Evolutionary conservation across 805 yeast genomes (phyloP).

Genomic region (Hanseniaspora guilliermondii): DNA sequence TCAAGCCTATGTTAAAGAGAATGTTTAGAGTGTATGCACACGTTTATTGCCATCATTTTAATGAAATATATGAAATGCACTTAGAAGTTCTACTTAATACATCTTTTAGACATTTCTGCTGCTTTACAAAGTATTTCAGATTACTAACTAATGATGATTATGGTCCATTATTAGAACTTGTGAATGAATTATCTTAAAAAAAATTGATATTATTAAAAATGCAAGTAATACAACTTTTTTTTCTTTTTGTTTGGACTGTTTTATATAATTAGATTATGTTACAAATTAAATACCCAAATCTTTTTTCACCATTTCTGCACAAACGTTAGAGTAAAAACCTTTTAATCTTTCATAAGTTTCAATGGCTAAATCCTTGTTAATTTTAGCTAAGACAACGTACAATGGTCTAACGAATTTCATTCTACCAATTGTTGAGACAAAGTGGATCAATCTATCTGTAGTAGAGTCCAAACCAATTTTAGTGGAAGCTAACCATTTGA

Average conservation of each 20-base stretch:
- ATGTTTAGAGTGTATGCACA: slow-evolving; percentile 92
- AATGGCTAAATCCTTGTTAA: slow-evolving; percentile 54
- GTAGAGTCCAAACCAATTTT: slow-evolving; percentile 35
- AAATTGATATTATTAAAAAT: not conserved
- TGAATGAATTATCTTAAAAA: slow-evolving; percentile 31
- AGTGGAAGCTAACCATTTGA: slow-evolving; percentile 49
- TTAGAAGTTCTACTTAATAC: slow-evolving; percentile 88
- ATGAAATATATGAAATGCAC: slow-evolving; percentile 84
- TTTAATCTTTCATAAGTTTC: slow-evolving; percentile 50
- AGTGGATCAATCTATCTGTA: slow-evolving; percentile 43
- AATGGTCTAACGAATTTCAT: slow-evolving; percentile 92
- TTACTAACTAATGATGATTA: slow-evolving; percentile 68
- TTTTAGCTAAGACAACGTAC: slow-evolving; percentile 49
- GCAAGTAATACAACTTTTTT: not conserved
- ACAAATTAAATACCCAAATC: slow-evolving; percentile 42
- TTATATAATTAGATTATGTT: slow-evolving; percentile 9
- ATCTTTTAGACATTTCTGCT: slow-evolving; percentile 82
- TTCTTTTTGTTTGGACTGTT: not conserved
- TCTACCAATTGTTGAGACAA: slow-evolving; percentile 87
- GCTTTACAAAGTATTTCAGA: slow-evolving; percentile 74
- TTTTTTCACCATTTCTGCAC: slow-evolving; percentile 68
- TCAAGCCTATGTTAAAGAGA: slow-evolving; percentile 79
- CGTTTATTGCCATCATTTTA: slow-evolving; percentile 94
- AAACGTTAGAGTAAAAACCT: slow-evolving; percentile 68
- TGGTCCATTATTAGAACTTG: slow-evolving; percentile 84